Base-by-base conservation (phyloP, 2,329 filamentous ascomycete species). In the Trichoderma endophyticum region DNA sequence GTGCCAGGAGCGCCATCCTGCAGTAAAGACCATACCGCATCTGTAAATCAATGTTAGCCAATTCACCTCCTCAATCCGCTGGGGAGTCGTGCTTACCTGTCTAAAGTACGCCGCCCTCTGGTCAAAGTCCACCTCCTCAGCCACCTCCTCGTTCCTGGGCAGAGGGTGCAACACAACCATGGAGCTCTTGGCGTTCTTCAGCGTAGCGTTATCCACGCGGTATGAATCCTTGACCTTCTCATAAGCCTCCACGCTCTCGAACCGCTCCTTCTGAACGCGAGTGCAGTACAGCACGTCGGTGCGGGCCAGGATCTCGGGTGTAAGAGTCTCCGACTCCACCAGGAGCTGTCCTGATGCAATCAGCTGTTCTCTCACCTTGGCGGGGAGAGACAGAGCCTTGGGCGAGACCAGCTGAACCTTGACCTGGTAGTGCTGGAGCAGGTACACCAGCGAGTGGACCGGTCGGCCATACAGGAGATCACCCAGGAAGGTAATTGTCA, bases 21-120 rank as follows among this genome's bases (percentile, higher is more conserved):
- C 93, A 97, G 87, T 98, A 98, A 78, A 99, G 89, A 77, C 96
- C 96, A 84, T 98, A 98, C 84, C 92, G 90, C 95, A 98, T 98
- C 95, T 98, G 79, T 72, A 61, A 60, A 75, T 34, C 30, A 59
- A 63, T 32, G 80, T 90, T 82, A 89, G 86, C 75, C 75, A 71
- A 34, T 43, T 34, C 30, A 51, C 43, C 54, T 3, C n/a, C 28
- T 21, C 51, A n/a, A 21, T 34, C 4, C 1, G 36, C 14, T 3
- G 6, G 21, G 15, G 21, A 43, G 32, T 8, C 28, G 14, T 30
- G 88, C 93, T 90, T 84, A 97, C 95, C 92, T 99, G 96, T 92
- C 96, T 91, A 85, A 99, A 99, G 86, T 99, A 99, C 71, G 96
- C 95, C 72, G 96, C 96, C 77, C 96, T 87, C 81, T 97, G 94